A percentile compares a stretch with the other conserved stretches of the same genome.
phyloP scores from a whole-genome alignment of 2,329 filamentous ascomycete genomes.

The Truncatella angustata region DNA sequence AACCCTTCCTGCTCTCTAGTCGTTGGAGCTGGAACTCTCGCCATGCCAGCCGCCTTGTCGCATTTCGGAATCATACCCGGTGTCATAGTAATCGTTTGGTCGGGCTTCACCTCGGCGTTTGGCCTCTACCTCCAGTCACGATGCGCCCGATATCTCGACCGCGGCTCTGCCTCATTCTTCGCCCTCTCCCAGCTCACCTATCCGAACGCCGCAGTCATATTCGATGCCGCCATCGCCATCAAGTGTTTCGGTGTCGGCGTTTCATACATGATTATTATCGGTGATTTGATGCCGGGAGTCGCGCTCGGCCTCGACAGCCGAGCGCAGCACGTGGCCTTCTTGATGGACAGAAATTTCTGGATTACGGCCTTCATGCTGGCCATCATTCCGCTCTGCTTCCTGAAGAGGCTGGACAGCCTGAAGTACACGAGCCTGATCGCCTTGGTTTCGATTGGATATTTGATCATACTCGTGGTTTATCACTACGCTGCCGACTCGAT shows the following conservation, averaged over 20 bases:
- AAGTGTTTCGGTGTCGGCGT: slow-evolving; percentile 98
- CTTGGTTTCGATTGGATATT: slow-evolving; percentile 87
- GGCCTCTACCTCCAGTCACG: slow-evolving; percentile 92
- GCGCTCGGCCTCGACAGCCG: slow-evolving; percentile 73
- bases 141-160: slow-evolving; percentile 89
- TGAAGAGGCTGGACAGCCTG: slow-evolving; percentile 87
- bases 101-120: slow-evolving; percentile 82
- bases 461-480: slow-evolving; percentile 89
- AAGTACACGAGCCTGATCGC: slow-evolving; percentile 96
- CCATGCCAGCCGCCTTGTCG: slow-evolving; percentile 91
- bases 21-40: slow-evolving; percentile 88
- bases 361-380: slow-evolving; percentile 96
- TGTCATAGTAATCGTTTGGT: slow-evolving; percentile 83
- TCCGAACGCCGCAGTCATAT: slow-evolving; percentile 90
- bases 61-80: slow-evolving; percentile 93
- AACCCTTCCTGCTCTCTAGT: slow-evolving; percentile 50
- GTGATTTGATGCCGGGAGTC: slow-evolving; percentile 96
- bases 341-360: slow-evolving; percentile 94
- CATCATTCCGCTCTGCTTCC: slow-evolving; percentile 90
- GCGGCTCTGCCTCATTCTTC: slow-evolving; percentile 88
- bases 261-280: slow-evolving; percentile 98
- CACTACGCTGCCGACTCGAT: slow-evolving; percentile 83
- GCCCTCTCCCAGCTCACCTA: slow-evolving; percentile 97
- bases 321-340: slow-evolving; percentile 64
- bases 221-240: slow-evolving; percentile 92